These are phyloP conservation scores for Scheffersomyces parashehatae DNA, from an alignment of 1,139 yeast species.

Conservation along the genomic window DNA sequence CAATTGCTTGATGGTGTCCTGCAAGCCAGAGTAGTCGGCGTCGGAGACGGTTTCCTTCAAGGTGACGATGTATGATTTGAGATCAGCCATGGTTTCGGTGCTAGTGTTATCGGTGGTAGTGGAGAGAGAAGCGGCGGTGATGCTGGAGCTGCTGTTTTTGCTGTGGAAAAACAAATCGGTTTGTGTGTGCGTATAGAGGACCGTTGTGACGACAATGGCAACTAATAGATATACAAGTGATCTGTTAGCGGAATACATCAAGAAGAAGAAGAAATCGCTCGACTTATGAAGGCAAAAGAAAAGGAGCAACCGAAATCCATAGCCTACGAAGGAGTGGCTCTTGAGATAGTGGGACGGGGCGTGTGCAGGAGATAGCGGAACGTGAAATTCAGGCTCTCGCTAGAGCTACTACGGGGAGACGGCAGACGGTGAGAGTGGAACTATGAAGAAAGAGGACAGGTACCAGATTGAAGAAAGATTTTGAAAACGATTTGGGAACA, in stretches of 20 bases:
- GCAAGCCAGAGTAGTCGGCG: constrained; percentile 30
- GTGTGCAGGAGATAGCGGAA: background rate
- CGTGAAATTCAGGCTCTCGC: background rate
- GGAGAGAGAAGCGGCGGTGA: background rate
- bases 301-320: background rate
- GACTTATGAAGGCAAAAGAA: background rate
- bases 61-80: constrained; percentile 39
- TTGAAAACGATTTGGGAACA: too few relatives aligned
- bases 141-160: background rate
- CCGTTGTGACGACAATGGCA: background rate
- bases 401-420: too few relatives aligned
- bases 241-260: background rate
- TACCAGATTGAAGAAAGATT: too few relatives aligned
- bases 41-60: constrained; percentile 37
- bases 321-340: background rate
- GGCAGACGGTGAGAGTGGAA: too few relatives aligned
- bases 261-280: background rate
- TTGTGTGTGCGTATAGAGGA: background rate
- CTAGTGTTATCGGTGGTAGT: background rate
- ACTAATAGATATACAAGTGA: background rate
- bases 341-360: background rate
- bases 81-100: constrained; percentile 13
- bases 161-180: background rate
- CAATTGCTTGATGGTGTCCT: constrained; percentile 36
- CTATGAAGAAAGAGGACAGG: too few relatives aligned